These are phyloP conservation scores for Triticum turgidum DNA, from an alignment of 176 grass and related monocot genomes.

Conservation along the genomic window DNA sequence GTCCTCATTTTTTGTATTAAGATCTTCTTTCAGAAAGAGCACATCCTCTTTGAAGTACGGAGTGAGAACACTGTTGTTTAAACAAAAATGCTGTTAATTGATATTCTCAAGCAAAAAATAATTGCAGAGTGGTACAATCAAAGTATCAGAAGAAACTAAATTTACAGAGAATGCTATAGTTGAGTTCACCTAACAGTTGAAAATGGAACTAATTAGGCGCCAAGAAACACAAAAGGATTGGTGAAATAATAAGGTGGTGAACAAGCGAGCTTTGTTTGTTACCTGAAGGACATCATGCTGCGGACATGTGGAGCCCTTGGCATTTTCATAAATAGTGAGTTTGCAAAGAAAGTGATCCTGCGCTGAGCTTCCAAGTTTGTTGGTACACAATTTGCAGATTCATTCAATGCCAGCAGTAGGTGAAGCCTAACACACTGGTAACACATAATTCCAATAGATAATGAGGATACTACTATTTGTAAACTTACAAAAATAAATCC, in stretches of 20 bases:
- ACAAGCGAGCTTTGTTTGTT: neutral
- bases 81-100: neutral
- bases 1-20: slow-evolving; percentile 73
- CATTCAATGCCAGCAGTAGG: slow-evolving; percentile 74
- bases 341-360: slow-evolving; percentile 96
- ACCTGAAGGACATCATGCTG: slow-evolving; percentile 94
- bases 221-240: neutral
- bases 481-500: slow-evolving; percentile 19
- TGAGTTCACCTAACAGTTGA: neutral
- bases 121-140: neutral
- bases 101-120: neutral
- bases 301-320: slow-evolving; percentile 66
- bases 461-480: neutral
- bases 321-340: slow-evolving; percentile 97
- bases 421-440: slow-evolving; percentile 79
- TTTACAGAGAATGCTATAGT: neutral
- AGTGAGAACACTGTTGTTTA: slow-evolving; percentile 80
- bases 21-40: slow-evolving; percentile 57
- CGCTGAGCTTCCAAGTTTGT: slow-evolving; percentile 82
- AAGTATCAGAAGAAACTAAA: neutral
- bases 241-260: neutral
- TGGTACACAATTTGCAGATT: slow-evolving; percentile 91
- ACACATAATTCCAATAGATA: slow-evolving; percentile 9
- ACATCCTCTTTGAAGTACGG: slow-evolving; percentile 97
- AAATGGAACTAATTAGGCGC: neutral